Base-by-base conservation (phyloP, 441 rosid genomes). In the Melastoma candidum region DNA sequence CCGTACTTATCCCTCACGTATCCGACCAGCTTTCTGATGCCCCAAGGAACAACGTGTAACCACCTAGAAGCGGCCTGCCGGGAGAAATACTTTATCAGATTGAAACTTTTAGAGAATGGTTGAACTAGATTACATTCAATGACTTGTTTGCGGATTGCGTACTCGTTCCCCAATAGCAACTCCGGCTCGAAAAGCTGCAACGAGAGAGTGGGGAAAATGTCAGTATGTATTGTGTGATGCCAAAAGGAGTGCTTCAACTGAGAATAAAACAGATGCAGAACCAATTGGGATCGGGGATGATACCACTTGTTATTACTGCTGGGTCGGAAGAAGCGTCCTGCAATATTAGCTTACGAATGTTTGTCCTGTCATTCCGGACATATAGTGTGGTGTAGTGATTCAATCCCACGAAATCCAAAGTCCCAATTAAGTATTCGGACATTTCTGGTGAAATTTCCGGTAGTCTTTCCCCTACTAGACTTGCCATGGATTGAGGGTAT, bases 1-100 rank as follows among this genome's bases (percentile, higher is more conserved):
- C 85, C 78, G 7, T 92, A 87, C 41, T 74, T 74, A 55, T 87
- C 85, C 82, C 76, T 80, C 2, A 87, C 57, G 54, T 85, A 74
- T 48, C 64, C 74, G 49, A 78, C 76, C 44, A 92, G 59, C 63
- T 74, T 74, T 39, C 71, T 77, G 47, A 87, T 80, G 25, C 96
- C 94, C 96, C 90, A 82, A 3, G 95, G 96, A 44, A 87, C 96
- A 7, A 90, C 83, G 56, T 68, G 86, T 67, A 87, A 75, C 98
- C 96, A 90, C 51, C 73, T 69, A 11, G 96, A 90, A 51, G 93
- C 93, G 29, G 96, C 98, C 98, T 90, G 87, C 52, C 22, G 72
- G 53, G 60, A 71, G 46, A 41, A 72, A 60, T 56, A 49, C 51
- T 48, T 57, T 46, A 53, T 68, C 45, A 64, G 61, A 47, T 63